A percentile compares a stretch with the other conserved stretches of the same genome.
phyloP scores from a whole-genome alignment of 805 yeast species.

The Ogataea methylovora region DNA sequence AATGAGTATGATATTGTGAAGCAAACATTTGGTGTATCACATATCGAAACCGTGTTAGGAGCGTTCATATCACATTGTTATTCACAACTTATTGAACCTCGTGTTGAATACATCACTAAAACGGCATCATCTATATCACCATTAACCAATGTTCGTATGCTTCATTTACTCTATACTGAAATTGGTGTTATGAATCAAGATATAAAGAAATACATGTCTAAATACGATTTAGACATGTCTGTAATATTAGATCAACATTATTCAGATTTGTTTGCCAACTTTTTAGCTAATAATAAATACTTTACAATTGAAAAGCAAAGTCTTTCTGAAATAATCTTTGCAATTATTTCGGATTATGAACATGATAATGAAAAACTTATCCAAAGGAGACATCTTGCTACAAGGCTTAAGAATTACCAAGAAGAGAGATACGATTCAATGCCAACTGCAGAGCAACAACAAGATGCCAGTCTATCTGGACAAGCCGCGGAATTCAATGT shows the following conservation, averaged over 20 bases:
- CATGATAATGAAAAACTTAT: conserved; percentile 28
- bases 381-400: conserved; percentile 25
- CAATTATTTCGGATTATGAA: conserved; percentile 38
- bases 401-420: conserved; percentile 19
- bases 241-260: conserved; percentile 60
- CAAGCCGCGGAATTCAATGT: not conserved
- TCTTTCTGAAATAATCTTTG: conserved; percentile 46
- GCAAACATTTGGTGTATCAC: conserved; percentile 53
- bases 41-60: conserved; percentile 57
- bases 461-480: not conserved
- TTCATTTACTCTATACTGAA: conserved; percentile 58
- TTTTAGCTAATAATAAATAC: conserved; percentile 58
- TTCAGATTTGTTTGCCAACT: conserved; percentile 67
- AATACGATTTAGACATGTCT: conserved; percentile 37
- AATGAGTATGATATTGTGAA: conserved; percentile 68
- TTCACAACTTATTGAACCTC: conserved; percentile 59
- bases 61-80: conserved; percentile 69
- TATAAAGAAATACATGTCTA: conserved; percentile 51
- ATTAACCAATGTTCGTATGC: conserved; percentile 66
- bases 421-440: conserved; percentile 40
- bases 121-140: conserved; percentile 56
- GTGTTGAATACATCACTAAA: conserved; percentile 50
- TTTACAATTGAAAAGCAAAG: conserved; percentile 65
- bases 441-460: not conserved
- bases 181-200: conserved; percentile 56